phyloP scores from a whole-genome alignment of 202 grass and related monocot genomes.

The Digitaria exilis region DNA sequence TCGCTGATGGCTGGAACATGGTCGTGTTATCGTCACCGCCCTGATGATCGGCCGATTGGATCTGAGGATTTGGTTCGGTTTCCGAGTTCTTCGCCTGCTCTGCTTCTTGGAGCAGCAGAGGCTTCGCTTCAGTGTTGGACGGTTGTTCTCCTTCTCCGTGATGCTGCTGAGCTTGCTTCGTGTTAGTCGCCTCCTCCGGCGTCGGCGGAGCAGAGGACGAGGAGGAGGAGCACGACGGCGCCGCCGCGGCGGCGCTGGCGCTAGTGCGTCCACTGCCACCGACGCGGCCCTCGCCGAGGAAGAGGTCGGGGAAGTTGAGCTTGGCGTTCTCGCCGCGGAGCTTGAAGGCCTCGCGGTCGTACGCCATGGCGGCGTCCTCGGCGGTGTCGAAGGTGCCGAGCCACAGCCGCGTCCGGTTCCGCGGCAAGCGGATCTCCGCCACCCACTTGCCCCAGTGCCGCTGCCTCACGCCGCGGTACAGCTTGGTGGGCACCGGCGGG shows the following conservation, averaged over 20 bases:
- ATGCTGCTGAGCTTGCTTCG: slow-evolving; percentile 26
- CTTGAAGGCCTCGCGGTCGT: slow-evolving; percentile 88
- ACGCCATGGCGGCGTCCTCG: slow-evolving; percentile 95
- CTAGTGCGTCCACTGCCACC: slow-evolving; percentile 56
- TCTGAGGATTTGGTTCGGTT: slow-evolving; percentile 22
- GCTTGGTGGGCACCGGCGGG: slow-evolving; percentile 49
- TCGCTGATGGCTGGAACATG: slow-evolving; percentile 36
- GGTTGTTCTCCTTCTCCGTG: not conserved
- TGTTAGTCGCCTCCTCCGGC: slow-evolving; percentile 17
- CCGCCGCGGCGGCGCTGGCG: slow-evolving; percentile 47
- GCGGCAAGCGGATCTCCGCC: slow-evolving; percentile 93
- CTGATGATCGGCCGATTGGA: slow-evolving; percentile 27
- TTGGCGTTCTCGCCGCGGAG: slow-evolving; percentile 88
- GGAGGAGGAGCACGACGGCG: slow-evolving; percentile 48
- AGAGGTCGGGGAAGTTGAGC: slow-evolving; percentile 94
- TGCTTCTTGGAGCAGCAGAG: slow-evolving; percentile 30
- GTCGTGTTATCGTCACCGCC: too few species aligned
- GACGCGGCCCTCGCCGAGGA: slow-evolving; percentile 62
- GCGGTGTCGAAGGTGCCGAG: slow-evolving; percentile 99
- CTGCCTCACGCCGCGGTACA: slow-evolving; percentile 95
- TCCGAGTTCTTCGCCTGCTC: slow-evolving; percentile 34
- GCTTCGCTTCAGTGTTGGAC: not conserved
- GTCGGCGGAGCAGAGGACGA: slow-evolving; percentile 51
- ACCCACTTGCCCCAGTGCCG: slow-evolving; percentile 99
- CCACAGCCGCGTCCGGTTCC: slow-evolving; percentile 94